A percentile compares a stretch with the other conserved stretches of the same genome.
Evolutionary conservation across 371 early-diverging fungal species (phyloP).

Genomic region (Saksenaea oblongispora): DNA sequence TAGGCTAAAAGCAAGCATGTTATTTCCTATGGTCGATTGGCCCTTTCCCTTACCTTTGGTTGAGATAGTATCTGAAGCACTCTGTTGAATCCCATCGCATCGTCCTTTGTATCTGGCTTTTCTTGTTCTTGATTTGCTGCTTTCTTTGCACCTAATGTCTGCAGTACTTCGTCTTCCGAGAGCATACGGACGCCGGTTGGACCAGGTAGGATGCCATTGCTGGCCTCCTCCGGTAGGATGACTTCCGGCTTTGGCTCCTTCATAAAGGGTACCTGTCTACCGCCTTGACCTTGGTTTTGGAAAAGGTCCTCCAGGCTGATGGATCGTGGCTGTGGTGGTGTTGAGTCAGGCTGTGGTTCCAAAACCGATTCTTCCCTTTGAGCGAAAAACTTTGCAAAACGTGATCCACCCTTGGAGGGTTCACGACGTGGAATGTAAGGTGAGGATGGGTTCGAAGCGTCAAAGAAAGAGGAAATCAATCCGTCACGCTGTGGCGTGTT

Average conservation of each 20-base stretch:
- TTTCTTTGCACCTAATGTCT: conserved; percentile 49
- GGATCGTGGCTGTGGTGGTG: conserved; percentile 30
- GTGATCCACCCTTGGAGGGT: conserved; percentile 44
- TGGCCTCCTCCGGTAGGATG: background rate
- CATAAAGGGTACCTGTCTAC: background rate
- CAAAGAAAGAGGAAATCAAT: conserved; percentile 7
- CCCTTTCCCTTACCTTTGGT: conserved; percentile 32
- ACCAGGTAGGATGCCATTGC: conserved; percentile 2
- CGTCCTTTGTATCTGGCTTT: conserved; percentile 29
- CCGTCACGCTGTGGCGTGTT: background rate
- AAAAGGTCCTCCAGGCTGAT: conserved; percentile 59
- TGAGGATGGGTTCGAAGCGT: conserved; percentile 2
- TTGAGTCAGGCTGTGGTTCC: conserved; percentile 10
- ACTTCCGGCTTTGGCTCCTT: background rate
- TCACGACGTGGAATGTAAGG: conserved; percentile 29
- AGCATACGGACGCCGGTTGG: conserved; percentile 40
- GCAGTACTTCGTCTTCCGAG: conserved; percentile 63
- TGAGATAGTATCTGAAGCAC: conserved; percentile 64
- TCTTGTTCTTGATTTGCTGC: conserved; percentile 18
- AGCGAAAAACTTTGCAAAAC: conserved; percentile 68
- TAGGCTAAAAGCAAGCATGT: background rate
- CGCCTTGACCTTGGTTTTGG: conserved; percentile 32
- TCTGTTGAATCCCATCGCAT: conserved; percentile 61
- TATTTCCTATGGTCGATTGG: background rate
- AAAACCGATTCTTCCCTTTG: conserved; percentile 38